Conservation (phyloP, 2,329 filamentous ascomycete species). For the Colletotrichum navitas region DNA sequence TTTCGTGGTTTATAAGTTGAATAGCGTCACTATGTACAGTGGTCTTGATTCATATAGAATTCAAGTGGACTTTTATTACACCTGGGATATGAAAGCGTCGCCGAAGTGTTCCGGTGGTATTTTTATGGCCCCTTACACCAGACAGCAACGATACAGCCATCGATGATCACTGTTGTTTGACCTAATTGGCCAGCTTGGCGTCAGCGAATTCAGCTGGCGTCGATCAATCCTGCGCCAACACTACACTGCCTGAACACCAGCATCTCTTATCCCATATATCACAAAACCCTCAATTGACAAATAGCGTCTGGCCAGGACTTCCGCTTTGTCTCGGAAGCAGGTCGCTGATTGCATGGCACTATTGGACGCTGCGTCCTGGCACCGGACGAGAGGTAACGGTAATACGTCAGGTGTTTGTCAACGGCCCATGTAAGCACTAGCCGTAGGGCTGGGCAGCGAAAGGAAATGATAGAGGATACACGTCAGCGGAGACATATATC, state of each 20-base stretch:
- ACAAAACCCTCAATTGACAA: not conserved
- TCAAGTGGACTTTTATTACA: too few species aligned
- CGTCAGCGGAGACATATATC: conserved; percentile 1
- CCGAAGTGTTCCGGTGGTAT: too few species aligned
- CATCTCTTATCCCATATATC: not conserved
- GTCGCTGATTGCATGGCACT: not conserved
- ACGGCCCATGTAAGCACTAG: conserved; percentile 11
- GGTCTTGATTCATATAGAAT: too few species aligned
- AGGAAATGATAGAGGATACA: not conserved
- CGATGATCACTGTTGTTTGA: too few species aligned
- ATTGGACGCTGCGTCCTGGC: not conserved
- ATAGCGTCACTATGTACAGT: too few species aligned
- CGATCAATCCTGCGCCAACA: not conserved
- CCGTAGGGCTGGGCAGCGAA: not conserved
- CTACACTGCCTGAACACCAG: not conserved
- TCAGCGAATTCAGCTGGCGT: not conserved
- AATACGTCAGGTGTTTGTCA: not conserved
- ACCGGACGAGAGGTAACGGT: not conserved
- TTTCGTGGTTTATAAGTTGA: not conserved
- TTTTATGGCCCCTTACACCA: not conserved
- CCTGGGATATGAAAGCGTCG: not conserved
- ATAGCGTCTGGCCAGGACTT: not conserved
- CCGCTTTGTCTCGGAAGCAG: too few species aligned
- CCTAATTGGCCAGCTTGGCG: not conserved
- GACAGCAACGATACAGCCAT: not conserved